Base-by-base conservation (phyloP, 1,139 yeast species). In the Taphrina betulina region DNA sequence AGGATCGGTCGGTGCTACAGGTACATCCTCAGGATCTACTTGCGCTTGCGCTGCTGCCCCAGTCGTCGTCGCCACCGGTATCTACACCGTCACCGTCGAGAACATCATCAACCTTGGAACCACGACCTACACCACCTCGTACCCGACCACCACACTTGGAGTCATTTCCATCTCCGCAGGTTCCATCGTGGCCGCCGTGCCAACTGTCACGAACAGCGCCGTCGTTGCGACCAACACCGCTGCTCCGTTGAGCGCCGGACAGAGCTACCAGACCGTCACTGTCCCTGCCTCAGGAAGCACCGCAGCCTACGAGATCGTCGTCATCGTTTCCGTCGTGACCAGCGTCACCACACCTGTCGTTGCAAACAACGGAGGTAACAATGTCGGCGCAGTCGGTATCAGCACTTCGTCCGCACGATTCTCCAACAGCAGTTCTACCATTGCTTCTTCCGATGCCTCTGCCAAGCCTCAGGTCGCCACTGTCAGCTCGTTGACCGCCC, bases 121-220 rank as follows among this genome's bases (percentile, higher is more conserved):
- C 22, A 14, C 40, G 7, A 35, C 43, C 22, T 42, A 31, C 46
- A 19, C 36, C 19, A 33, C 59, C 38, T 46, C 56, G 34, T 51
- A 55, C 37, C 43, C 61, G 12, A 34, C 53, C 44, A 45, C 59
- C 55, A 56, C 53, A 26, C 23, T 37, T 3, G 56, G 50, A 1
- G 37, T 34, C 23, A 31, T 52, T 43, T 42, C 56, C 22, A 44
- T 42, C 46, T 36, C 29, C 22, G 50, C 43, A 1, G 48, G 57
- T 16, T 34, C 59, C 14, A n/a, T 56, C 40, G 34, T 58, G 12
- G 28, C 53, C 12, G 57, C 60, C 35, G 34, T 58, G 34, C 34
- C 60, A 16, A 48, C 59, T 16, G 43, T 53, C 23, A 52, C 56
- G 10, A 36, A 52, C 19, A 23, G 22, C n/a, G 40, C 40, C 19